phyloP scores from a whole-genome alignment of 2,329 filamentous ascomycete species.

The Alternaria triticina region DNA sequence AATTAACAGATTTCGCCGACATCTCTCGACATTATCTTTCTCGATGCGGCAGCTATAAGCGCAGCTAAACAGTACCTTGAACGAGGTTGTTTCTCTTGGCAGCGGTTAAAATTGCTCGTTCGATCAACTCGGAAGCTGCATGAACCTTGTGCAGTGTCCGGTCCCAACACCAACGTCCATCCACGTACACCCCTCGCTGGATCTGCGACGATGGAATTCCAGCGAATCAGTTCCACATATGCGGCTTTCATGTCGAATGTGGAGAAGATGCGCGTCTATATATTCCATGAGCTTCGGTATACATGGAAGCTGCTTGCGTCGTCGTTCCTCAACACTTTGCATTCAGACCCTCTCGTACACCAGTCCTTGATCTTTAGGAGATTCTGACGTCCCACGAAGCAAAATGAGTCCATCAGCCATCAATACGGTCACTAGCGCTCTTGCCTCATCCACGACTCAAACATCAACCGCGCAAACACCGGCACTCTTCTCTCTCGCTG shows the following conservation, averaged over 20 bases:
- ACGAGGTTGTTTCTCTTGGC: neutral
- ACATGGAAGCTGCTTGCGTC: neutral
- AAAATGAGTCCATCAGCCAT: conserved; percentile 6
- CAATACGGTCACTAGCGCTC: neutral
- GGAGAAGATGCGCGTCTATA: neutral
- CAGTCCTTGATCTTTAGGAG: neutral
- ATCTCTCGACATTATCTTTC: neutral
- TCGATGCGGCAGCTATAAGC: neutral
- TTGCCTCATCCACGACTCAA: neutral
- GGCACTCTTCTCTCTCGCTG: conserved; percentile 7
- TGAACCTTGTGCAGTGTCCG: neutral
- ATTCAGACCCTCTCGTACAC: neutral
- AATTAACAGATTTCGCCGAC: neutral
- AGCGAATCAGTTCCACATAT: neutral
- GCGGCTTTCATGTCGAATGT: neutral
- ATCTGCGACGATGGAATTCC: neutral
- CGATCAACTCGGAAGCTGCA: neutral
- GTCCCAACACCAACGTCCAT: neutral
- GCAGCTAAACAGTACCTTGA: neutral
- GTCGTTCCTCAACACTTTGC: neutral
- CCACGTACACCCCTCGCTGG: neutral
- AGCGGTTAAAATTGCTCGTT: conserved; percentile 1
- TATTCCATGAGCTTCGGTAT: neutral
- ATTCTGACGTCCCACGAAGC: too few species aligned
- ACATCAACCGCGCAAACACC: conserved; percentile 3